Evolutionary conservation across 2,329 filamentous ascomycete species (phyloP).

Genomic region (Fusarium sp.): DNA sequence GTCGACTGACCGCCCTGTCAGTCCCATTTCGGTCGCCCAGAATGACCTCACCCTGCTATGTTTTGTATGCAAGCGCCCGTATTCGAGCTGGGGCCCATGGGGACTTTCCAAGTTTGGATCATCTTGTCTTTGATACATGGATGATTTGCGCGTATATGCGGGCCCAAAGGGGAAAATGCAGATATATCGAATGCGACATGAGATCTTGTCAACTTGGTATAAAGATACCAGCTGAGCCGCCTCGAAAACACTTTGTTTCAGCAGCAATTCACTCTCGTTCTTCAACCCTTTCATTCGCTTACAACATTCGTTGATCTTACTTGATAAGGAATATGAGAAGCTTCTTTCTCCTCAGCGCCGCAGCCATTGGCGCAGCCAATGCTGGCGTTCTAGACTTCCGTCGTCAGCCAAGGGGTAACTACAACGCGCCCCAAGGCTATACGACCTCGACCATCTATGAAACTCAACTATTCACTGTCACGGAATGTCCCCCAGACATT

Average conservation of each 20-base stretch:
- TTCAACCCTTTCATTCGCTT: slow-evolving; percentile 26
- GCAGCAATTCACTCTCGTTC: slow-evolving; percentile 32
- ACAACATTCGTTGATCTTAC: slow-evolving; percentile 30
- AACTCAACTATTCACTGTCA: background rate
- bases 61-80: slow-evolving; percentile 37
- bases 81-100: slow-evolving; percentile 14
- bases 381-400: slow-evolving; percentile 29
- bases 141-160: slow-evolving; percentile 12
- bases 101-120: slow-evolving; percentile 22
- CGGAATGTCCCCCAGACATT: background rate
- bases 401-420: slow-evolving; percentile 10
- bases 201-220: slow-evolving; percentile 8
- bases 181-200: slow-evolving; percentile 1
- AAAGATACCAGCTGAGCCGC: slow-evolving; percentile 27
- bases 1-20: slow-evolving; percentile 32
- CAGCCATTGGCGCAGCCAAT: slow-evolving; percentile 31
- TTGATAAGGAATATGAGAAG: slow-evolving; percentile 26
- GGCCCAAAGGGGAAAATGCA: slow-evolving; percentile 3
- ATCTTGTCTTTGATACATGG: slow-evolving; percentile 1
- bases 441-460: background rate
- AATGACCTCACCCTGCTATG: slow-evolving; percentile 36
- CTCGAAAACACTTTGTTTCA: slow-evolving; percentile 9
- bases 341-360: slow-evolving; percentile 34
- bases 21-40: slow-evolving; percentile 9
- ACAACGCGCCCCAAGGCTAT: slow-evolving; percentile 13